These are phyloP conservation scores for Sphaerulina populicola DNA, from an alignment of 2,329 filamentous ascomycete genomes.

Conservation along the genomic window DNA sequence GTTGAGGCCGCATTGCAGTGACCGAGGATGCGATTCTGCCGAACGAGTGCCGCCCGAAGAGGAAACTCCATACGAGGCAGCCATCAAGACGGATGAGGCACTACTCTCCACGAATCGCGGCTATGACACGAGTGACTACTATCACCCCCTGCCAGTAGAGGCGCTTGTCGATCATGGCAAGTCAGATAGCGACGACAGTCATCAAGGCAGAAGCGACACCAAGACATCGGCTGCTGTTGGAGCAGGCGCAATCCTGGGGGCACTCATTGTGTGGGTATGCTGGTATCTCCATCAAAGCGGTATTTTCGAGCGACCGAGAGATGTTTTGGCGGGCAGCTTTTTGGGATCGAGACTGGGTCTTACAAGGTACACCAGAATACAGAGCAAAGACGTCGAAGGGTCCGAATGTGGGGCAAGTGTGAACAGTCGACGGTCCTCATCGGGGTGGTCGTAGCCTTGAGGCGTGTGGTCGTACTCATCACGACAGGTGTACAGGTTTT, in stretches of 20 bases:
- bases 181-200: not conserved
- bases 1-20: conserved; percentile 29
- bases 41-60: conserved; percentile 18
- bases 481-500: not conserved
- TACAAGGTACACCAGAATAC: conserved; percentile 5
- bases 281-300: conserved; percentile 4
- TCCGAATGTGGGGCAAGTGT: conserved; percentile 1
- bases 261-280: not conserved
- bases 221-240: not conserved
- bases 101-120: conserved; percentile 29
- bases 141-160: conserved; percentile 13
- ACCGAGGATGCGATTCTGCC: conserved; percentile 28
- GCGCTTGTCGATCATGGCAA: not conserved
- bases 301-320: not conserved
- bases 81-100: conserved; percentile 19
- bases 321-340: not conserved
- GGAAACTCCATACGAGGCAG: conserved; percentile 23
- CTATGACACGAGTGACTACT: conserved; percentile 32
- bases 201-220: not conserved
- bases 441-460: not conserved
- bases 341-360: conserved; percentile 8
- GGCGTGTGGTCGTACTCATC: no score
- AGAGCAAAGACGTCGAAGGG: conserved; percentile 3
- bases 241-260: not conserved
- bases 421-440: not conserved